phyloP scores from a whole-genome alignment of 768 basidiomycete species.

The Symmetrospora coprosmae region DNA sequence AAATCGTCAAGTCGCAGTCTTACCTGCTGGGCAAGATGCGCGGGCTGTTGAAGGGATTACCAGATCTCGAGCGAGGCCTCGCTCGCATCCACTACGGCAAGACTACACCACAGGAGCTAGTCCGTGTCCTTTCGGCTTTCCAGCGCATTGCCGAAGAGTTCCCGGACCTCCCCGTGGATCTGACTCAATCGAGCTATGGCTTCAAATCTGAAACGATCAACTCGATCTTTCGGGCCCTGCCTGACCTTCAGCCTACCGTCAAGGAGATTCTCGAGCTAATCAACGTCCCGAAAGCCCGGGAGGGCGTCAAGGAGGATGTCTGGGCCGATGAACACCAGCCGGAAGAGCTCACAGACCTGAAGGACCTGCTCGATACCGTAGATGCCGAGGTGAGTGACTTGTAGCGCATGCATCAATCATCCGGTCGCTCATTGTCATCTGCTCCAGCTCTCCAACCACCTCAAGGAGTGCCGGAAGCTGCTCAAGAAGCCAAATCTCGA shows the following conservation, averaged over 20 bases:
- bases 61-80: slow-evolving; percentile 84
- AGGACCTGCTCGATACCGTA: slow-evolving; percentile 58
- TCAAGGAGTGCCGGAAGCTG: slow-evolving; percentile 51
- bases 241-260: slow-evolving; percentile 49
- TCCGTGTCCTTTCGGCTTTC: slow-evolving; percentile 60
- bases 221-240: slow-evolving; percentile 54
- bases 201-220: slow-evolving; percentile 58
- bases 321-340: slow-evolving; percentile 50
- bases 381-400: slow-evolving; percentile 51
- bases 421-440: background rate
- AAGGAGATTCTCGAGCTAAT: slow-evolving; percentile 47
- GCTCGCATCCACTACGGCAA: slow-evolving; percentile 83
- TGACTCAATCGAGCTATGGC: slow-evolving; percentile 42
- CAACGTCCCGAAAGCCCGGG: slow-evolving; percentile 49
- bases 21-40: slow-evolving; percentile 27
- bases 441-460: slow-evolving; percentile 51
- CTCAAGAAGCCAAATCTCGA: slow-evolving; percentile 59
- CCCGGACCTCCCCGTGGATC: slow-evolving; percentile 38
- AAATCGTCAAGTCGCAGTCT: slow-evolving; percentile 43
- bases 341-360: slow-evolving; percentile 53
- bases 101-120: slow-evolving; percentile 70
- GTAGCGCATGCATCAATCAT: background rate
- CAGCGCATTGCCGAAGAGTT: slow-evolving; percentile 56
- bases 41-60: slow-evolving; percentile 65
- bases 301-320: slow-evolving; percentile 54